Percentiles rank a stretch among this genome's conserved stretches.
phyloP scores from a whole-genome alignment of 108 stramenopile genomes.

The Discostella pseudostelligera region DNA sequence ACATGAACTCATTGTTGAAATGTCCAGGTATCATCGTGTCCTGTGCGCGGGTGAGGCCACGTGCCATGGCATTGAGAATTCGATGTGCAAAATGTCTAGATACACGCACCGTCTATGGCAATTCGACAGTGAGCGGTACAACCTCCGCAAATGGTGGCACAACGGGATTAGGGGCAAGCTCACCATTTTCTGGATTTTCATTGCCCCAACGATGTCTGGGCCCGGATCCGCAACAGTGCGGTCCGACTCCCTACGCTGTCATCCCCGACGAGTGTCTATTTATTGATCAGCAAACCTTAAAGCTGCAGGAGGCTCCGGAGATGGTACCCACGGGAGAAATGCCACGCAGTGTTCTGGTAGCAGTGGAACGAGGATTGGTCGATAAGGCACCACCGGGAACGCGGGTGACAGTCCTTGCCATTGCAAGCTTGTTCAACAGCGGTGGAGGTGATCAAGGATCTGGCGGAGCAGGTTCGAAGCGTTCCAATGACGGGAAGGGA shows the following conservation, averaged over 20 bases:
- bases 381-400: conserved; percentile 96
- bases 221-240: conserved; percentile 70
- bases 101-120: conserved; percentile 53
- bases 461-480: conserved; percentile 42
- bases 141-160: not conserved
- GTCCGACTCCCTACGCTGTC: conserved; percentile 83
- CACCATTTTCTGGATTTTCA: conserved; percentile 38
- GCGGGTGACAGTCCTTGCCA: conserved; percentile 87
- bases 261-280: conserved; percentile 90
- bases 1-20: conserved; percentile 90
- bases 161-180: conserved; percentile 6
- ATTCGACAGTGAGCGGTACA: conserved; percentile 26
- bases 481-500: conserved; percentile 29
- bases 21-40: conserved; percentile 97
- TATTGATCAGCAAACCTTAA: conserved; percentile 95
- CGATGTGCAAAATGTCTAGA: conserved; percentile 87
- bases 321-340: conserved; percentile 93
- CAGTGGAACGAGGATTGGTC: conserved; percentile 90
- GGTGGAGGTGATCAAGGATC: conserved; percentile 27
- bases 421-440: conserved; percentile 80
- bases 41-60: conserved; percentile 76
- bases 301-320: conserved; percentile 96
- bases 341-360: conserved; percentile 91
- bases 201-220: conserved; percentile 42
- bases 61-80: conserved; percentile 80